These are phyloP conservation scores for Syzygium oleosum DNA, from an alignment of 345 rosid species.

Conservation along the genomic window DNA sequence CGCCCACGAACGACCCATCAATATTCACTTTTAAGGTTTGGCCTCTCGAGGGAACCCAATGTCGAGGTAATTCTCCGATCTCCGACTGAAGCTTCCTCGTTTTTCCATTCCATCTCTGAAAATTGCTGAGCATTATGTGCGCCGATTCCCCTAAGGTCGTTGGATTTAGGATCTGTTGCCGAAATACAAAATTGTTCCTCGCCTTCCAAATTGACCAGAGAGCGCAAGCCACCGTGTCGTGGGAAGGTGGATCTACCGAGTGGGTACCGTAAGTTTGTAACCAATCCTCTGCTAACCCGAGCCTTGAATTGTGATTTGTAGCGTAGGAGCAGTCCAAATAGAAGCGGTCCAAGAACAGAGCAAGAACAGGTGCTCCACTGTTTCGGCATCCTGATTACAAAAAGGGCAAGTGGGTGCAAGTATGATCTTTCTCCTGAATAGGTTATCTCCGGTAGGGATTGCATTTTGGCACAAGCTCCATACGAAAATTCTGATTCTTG, in stretches of 20 bases:
- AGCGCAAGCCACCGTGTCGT: background rate
- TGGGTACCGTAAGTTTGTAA: background rate
- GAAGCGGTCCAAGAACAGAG: background rate
- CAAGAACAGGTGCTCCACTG: too few relatives aligned
- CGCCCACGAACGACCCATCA: background rate
- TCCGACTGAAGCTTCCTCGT: background rate
- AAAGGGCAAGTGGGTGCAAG: too few relatives aligned
- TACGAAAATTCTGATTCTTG: too few relatives aligned
- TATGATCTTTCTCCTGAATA: too few relatives aligned
- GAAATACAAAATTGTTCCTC: background rate
- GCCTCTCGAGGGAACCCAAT: background rate
- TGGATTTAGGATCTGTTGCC: background rate
- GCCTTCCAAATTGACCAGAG: background rate
- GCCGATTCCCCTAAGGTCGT: background rate
- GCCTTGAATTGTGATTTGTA: background rate
- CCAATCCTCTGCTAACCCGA: too few relatives aligned
- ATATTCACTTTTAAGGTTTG: background rate
- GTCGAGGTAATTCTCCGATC: background rate
- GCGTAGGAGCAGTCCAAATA: background rate
- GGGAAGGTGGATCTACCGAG: background rate
- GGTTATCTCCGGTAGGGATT: too few relatives aligned
- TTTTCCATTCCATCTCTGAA: background rate
- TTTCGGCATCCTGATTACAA: too few relatives aligned
- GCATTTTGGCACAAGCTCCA: too few relatives aligned
- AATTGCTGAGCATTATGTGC: background rate